Base-by-base conservation (phyloP, 495 filamentous ascomycete genomes). In the Tuber microsphaerosporum region DNA sequence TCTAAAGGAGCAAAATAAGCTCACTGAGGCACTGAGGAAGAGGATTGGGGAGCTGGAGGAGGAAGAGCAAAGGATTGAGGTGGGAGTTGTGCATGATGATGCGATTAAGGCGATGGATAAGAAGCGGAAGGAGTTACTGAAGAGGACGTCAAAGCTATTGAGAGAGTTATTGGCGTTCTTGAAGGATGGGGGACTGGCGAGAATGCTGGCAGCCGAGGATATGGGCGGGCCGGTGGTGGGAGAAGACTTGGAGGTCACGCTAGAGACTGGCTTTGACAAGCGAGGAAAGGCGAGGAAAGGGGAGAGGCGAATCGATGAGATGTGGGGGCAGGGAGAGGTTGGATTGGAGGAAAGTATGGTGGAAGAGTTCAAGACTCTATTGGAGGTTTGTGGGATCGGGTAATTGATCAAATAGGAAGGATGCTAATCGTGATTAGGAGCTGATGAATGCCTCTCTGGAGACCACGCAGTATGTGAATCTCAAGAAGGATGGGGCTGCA, bases 161-260 rank as follows among this genome's bases (percentile, higher is more conserved):
- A 85, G 86, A 42, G 87, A 88, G 3, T 86, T 96, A 31, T 87
- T 91, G 78, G 86, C 84, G n/a, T 97, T 97, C 74, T 89, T 94
- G 26, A 65, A 65, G 26, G 88, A 91, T 74, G 85, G 90, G 22
- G 87, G 91, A 65, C 87, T 97, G 3, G 92, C 91, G 9, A 84
- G 87, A 0, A 93, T 94, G 92, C 85, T 97, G 44, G 93, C 93
- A 20, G 92, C 92, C 0, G 94, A 97, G 84, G 92, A 93, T 80
- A 86, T 93, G 16, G 94, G 94, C 8, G 94, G 94, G 0, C 93
- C 94, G 0, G 90, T 93, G 10, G 92, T 94, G 1, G 94, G 94
- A 17, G 90, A 93, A 77, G 84, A 89, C 68, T 83, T 90, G 74
- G 89, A 91, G 19, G 86, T 94, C 46, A 75, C 70, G 31, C 16